Evolutionary conservation across 1,284 basidiomycete genomes (phyloP), one percentile per base, ranked within the genome.

Genomic region (Takashimella koratensis): DNA sequence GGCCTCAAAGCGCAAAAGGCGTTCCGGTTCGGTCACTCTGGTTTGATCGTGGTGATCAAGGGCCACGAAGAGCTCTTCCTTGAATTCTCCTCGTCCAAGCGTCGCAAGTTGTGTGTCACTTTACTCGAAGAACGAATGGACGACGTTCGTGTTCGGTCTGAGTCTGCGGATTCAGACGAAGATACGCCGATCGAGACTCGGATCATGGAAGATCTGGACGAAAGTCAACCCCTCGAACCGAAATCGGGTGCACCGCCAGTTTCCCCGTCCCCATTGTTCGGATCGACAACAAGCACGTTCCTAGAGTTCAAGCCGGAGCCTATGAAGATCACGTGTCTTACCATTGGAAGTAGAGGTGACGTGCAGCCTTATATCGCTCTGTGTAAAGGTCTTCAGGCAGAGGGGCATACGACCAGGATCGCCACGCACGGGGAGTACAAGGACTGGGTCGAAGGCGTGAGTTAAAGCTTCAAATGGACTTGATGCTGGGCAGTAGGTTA

Each of bases 21-120:
- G 0, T 90, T 90, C 66, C 84, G 88, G 12, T 90, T 93, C 67
- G 90, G 87, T 2, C 90, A 91, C 65, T 84, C 88, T 62, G 95
- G 92, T 5, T 82, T 98, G 20, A 85, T 90, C 25, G 80, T 98
- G 54, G 87, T 96, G 50, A 85, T 98, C 61, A 89, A 89, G 66
- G 95, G 95, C 0, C 89, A 97, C 70, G 95, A 98, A 77, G 95
- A 98, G 70, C 79, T 98, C 2, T 98, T 98, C 78, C 87, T 98
- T 63, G 95, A 98, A 75, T 95, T 98, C 68, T 79, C 82, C 42
- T 86, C 86, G 10, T 81, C 85, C 53, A 84, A 88, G 49, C 85
- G 88, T 49, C 83, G 93, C 27, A 81, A 86, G 56, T 83, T 86
- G 3, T 91, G 94, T 66, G 81, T 87, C 16, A 73, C 73, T 3